phyloP scores from a whole-genome alignment of 495 filamentous ascomycete species.

The Daldinia caldariorum region DNA sequence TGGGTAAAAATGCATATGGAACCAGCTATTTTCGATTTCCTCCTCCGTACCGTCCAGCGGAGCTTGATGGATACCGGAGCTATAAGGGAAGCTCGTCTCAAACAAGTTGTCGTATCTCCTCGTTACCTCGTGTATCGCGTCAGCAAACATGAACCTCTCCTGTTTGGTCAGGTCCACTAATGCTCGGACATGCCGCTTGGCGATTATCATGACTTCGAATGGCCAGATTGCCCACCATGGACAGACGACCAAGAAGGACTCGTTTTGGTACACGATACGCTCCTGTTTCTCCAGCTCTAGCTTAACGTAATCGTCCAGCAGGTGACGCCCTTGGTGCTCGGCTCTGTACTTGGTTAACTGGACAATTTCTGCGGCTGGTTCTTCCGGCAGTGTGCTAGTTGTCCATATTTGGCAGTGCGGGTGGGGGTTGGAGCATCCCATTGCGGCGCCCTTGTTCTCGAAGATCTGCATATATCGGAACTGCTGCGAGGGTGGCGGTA shows the following conservation, averaged over 20 bases:
- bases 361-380: constrained; percentile 78
- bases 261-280: constrained; percentile 87
- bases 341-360: constrained; percentile 79
- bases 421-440: constrained; percentile 99
- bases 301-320: constrained; percentile 87
- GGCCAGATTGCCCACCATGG: constrained; percentile 99
- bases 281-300: constrained; percentile 84
- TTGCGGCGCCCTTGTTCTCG: constrained; percentile 97
- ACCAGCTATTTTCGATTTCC: constrained; percentile 84
- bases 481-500: constrained; percentile 72
- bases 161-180: constrained; percentile 78
- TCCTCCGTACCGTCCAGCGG: constrained; percentile 85
- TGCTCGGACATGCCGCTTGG: constrained; percentile 79
- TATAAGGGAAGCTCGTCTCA: constrained; percentile 96
- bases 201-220: constrained; percentile 92
- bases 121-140: constrained; percentile 85
- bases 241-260: constrained; percentile 81
- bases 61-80: constrained; percentile 90
- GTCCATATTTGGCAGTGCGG: constrained; percentile 98
- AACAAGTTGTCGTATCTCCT: constrained; percentile 96
- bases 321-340: constrained; percentile 73
- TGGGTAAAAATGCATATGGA: constrained; percentile 98
- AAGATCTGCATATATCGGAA: constrained; percentile 99
- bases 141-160: constrained; percentile 77
- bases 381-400: constrained; percentile 87